These are phyloP conservation scores for Nymphaea colorata DNA, from an alignment of 164 flowering plant species.

Conservation along the genomic window DNA sequence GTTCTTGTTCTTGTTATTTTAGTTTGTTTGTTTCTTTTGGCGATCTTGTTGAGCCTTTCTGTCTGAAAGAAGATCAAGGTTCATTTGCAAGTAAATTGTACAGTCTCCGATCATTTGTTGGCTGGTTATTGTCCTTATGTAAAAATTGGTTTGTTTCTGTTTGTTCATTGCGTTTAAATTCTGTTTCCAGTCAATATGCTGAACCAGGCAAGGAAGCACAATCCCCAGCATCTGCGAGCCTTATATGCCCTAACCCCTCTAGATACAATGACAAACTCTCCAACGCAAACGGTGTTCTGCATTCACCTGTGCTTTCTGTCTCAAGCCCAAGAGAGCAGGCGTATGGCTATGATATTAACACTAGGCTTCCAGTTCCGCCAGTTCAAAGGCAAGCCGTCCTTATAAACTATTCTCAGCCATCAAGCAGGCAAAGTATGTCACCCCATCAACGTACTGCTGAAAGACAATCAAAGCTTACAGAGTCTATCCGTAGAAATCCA, in stretches of 20 bases:
- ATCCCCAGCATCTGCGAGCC: constrained; percentile 19
- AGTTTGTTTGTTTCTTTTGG: too few relatives aligned
- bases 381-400: constrained; percentile 17
- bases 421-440: constrained; percentile 25
- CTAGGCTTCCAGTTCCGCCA: constrained; percentile 22
- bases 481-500: constrained; percentile 12
- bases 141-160: too few relatives aligned
- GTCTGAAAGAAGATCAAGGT: too few relatives aligned
- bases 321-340: constrained; percentile 9
- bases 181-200: background rate
- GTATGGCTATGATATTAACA: background rate
- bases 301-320: constrained; percentile 17
- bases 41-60: too few relatives aligned
- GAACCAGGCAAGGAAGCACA: constrained; percentile 29
- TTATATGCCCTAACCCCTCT: constrained; percentile 13
- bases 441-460: constrained; percentile 22
- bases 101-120: too few relatives aligned
- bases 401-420: constrained; percentile 13
- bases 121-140: too few relatives aligned
- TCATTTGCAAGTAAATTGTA: too few relatives aligned
- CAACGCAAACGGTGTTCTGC: too few relatives aligned
- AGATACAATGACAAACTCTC: constrained; percentile 15
- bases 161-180: background rate
- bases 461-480: constrained; percentile 9
- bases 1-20: too few relatives aligned